Evolutionary conservation across 202 grass and related monocot genomes (phyloP).

Genomic region (Bolboschoenoplectus hybrid): DNA sequence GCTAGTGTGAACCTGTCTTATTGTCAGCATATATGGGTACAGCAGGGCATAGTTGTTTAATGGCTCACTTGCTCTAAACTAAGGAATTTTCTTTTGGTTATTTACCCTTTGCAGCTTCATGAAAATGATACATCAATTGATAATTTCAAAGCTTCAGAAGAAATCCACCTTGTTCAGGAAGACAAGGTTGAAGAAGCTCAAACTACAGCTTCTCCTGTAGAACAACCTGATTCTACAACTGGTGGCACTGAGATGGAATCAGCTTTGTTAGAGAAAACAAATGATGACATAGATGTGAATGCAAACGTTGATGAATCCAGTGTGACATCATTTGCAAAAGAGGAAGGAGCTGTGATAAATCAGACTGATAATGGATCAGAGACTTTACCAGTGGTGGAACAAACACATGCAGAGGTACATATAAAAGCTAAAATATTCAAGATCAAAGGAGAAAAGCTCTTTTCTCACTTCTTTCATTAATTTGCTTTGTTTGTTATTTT

Average conservation of each 20-base stretch:
- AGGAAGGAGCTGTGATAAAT: conserved; percentile 18
- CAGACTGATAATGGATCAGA: neutral
- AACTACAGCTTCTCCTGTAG: neutral
- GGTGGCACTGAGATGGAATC: conserved; percentile 9
- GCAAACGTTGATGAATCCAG: conserved; percentile 6
- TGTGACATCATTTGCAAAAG: conserved; percentile 11
- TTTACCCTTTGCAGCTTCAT: neutral
- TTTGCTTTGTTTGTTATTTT: conserved; percentile 2
- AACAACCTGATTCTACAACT: conserved; percentile 5
- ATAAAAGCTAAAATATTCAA: neutral
- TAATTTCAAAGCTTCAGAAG: neutral
- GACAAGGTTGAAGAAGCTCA: conserved; percentile 35
- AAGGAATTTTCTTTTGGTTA: neutral
- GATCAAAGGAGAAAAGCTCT: neutral
- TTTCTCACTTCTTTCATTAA: neutral
- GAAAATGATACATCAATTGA: neutral
- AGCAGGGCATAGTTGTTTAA: neutral
- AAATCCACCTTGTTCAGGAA: conserved; percentile 19
- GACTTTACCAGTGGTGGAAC: neutral
- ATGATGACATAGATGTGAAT: conserved; percentile 19
- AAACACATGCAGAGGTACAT: conserved; percentile 11
- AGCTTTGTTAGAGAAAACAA: conserved; percentile 17
- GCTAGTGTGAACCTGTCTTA: neutral
- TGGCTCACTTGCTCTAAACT: neutral
- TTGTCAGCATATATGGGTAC: neutral